Base-by-base conservation (phyloP, 345 rosid species). In the Physaria fendleri region DNA sequence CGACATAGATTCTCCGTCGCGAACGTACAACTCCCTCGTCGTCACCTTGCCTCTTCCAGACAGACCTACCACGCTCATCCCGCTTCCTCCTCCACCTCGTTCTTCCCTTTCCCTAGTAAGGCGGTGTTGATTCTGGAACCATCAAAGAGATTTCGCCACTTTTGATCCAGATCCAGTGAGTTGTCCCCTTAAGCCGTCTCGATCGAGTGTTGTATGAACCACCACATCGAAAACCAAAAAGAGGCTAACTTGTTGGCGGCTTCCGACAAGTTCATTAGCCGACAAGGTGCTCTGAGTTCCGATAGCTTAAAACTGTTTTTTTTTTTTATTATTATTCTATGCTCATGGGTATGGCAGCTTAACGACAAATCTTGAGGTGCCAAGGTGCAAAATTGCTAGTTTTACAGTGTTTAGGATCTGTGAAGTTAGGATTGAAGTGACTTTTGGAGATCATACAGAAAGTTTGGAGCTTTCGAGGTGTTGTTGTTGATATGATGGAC, bases 401-500 rank as follows among this genome's bases (percentile, higher is more conserved):
- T n/a, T n/a, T n/a, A n/a, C n/a, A n/a, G 42, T 61, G 34, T 54
- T 40, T 52, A 30, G 33, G 51, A 60, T 44, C 39, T 35, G 65
- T 60, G 15, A 48, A 67, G 45, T 52, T 57, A 59, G 71, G 29
- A 14, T 35, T 44, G 59, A 58, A 50, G 59, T 74, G 74, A 32
- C 41, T 46, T 69, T 55, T 43, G 25, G 64, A 56, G 56, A 55
- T 21, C 50, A 48, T 32, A 74, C 33, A 49, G 62, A 64, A 68
- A 62, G 52, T 68, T 66, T 61, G 59, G 59, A 56, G 70, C 73
- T 77, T 76, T 55, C n/a, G 64, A 63, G 68, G 82, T 78, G 80
- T 46, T 72, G 49, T 46, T 10, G 18, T 59, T 82, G 82, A 73
- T 75, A 81, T 81, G 80, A 82, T 81, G 78, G 82, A 66, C 77